Percentiles rank a stretch among this genome's conserved stretches.
Conservation (phyloP, 148 eudicot genomes). For the Nyssa sinensis region DNA sequence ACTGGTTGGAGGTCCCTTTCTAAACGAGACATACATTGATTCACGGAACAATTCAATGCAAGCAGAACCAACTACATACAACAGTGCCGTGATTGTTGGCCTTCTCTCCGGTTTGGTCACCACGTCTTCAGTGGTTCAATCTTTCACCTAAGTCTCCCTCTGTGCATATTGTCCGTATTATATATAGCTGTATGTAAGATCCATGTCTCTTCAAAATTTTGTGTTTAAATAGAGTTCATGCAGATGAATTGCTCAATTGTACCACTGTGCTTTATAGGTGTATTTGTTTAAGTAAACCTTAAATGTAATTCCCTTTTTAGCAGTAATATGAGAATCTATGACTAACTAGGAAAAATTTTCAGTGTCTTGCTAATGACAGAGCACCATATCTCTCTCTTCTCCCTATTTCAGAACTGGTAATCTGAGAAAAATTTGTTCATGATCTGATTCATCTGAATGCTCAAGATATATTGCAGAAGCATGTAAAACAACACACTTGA, state of each 20-base stretch:
- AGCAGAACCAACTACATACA: constrained; percentile 83
- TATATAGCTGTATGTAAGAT: neutral
- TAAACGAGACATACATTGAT: constrained; percentile 67
- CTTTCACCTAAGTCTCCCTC: constrained; percentile 26
- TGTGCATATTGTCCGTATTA: neutral
- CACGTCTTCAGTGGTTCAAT: constrained; percentile 64
- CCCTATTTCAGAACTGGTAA: too few species aligned
- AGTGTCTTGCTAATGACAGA: neutral
- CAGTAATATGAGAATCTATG: neutral
- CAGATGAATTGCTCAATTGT: neutral
- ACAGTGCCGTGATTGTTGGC: constrained; percentile 73
- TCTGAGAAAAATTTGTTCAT: too few species aligned
- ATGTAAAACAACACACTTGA: too few species aligned
- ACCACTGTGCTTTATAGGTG: neutral
- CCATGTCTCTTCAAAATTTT: neutral
- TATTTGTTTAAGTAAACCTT: neutral
- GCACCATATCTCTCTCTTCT: too few species aligned
- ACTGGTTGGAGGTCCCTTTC: constrained; percentile 81
- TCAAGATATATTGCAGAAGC: too few species aligned
- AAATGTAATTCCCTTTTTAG: neutral
- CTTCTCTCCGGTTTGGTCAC: constrained; percentile 84
- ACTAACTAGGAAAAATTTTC: neutral
- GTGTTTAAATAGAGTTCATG: neutral
- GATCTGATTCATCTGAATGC: too few species aligned
- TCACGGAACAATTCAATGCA: constrained; percentile 83